A percentile compares a stretch with the other conserved stretches of the same genome.
These are phyloP conservation scores for Fistulifera solaris DNA, from an alignment of 108 stramenopile genomes.

Conservation along the genomic window DNA sequence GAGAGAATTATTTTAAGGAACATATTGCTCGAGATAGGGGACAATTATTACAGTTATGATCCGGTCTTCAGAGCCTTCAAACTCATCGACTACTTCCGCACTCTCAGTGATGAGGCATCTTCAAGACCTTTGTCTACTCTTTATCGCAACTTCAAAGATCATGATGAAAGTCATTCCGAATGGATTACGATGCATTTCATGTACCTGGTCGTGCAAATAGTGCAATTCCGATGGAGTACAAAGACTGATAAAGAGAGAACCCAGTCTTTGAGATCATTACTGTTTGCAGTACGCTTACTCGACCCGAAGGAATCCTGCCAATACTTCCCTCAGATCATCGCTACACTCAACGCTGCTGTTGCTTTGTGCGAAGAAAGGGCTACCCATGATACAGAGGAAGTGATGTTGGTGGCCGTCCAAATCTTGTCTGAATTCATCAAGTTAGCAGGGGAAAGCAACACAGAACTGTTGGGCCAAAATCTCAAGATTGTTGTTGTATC, in stretches of 20 bases:
- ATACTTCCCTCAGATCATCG: slow-evolving; percentile 69
- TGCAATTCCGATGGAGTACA: slow-evolving; percentile 46
- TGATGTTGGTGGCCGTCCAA: slow-evolving; percentile 44
- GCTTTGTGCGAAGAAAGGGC: slow-evolving; percentile 10
- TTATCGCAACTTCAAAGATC: not conserved
- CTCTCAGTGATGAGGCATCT: too few species aligned
- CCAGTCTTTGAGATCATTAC: slow-evolving; percentile 45
- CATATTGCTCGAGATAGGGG: too few species aligned
- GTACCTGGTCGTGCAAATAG: slow-evolving; percentile 68
- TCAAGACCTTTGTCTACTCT: too few species aligned
- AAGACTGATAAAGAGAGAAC: slow-evolving; percentile 33
- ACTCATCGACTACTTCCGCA: too few species aligned
- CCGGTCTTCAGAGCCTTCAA: too few species aligned
- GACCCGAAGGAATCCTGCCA: slow-evolving; percentile 39
- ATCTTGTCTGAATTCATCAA: slow-evolving; percentile 55
- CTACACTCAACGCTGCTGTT: slow-evolving; percentile 61
- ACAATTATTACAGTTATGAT: too few species aligned
- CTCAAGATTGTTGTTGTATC: slow-evolving; percentile 67
- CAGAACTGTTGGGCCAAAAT: slow-evolving; percentile 46
- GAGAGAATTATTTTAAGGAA: too few species aligned
- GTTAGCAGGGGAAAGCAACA: slow-evolving; percentile 32
- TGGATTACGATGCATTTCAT: slow-evolving; percentile 73
- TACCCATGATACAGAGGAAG: slow-evolving; percentile 2
- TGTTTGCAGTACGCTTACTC: slow-evolving; percentile 37
- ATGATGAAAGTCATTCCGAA: slow-evolving; percentile 11